These are phyloP conservation scores for Fusarium lateritium DNA, from an alignment of 2,329 filamentous ascomycete species.

Conservation along the genomic window DNA sequence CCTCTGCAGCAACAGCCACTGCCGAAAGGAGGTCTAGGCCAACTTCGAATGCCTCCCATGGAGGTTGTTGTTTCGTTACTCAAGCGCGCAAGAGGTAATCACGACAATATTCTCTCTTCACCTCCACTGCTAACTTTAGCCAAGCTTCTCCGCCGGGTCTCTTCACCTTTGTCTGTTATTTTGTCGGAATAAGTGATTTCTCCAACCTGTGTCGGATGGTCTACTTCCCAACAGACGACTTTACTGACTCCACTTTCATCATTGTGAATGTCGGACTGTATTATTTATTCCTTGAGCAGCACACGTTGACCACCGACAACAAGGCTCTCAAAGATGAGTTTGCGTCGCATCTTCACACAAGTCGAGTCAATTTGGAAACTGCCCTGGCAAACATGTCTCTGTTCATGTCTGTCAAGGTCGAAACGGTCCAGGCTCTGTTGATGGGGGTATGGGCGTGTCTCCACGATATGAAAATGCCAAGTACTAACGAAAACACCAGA, in stretches of 20 bases:
- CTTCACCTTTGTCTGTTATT: slow-evolving; percentile 65
- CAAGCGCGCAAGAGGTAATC: slow-evolving; percentile 62
- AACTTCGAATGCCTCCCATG: slow-evolving; percentile 69
- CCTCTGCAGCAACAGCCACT: slow-evolving; percentile 60
- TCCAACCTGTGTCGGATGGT: slow-evolving; percentile 64
- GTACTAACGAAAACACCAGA: slow-evolving; percentile 55
- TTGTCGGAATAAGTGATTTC: slow-evolving; percentile 66
- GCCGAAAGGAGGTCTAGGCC: slow-evolving; percentile 62
- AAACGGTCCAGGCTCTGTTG: slow-evolving; percentile 72
- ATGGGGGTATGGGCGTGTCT: slow-evolving; percentile 63
- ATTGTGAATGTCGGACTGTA: slow-evolving; percentile 65
- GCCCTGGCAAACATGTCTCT: slow-evolving; percentile 67
- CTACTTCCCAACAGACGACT: slow-evolving; percentile 68
- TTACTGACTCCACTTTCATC: slow-evolving; percentile 65
- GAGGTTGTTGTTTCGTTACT: slow-evolving; percentile 64
- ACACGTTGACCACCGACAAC: slow-evolving; percentile 54
- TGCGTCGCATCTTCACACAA: slow-evolving; percentile 57
- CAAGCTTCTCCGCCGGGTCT: slow-evolving; percentile 60
- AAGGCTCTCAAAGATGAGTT: slow-evolving; percentile 54
- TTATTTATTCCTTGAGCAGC: slow-evolving; percentile 65
- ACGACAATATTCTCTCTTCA: background rate
- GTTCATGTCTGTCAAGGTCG: slow-evolving; percentile 67
- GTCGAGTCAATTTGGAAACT: slow-evolving; percentile 66
- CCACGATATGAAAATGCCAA: background rate
- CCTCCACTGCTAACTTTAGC: slow-evolving; percentile 9